Percentiles rank a stretch among this genome's conserved stretches.
phyloP scores from a whole-genome alignment of 805 yeast genomes.

The Zygoascus biomembranicola region DNA sequence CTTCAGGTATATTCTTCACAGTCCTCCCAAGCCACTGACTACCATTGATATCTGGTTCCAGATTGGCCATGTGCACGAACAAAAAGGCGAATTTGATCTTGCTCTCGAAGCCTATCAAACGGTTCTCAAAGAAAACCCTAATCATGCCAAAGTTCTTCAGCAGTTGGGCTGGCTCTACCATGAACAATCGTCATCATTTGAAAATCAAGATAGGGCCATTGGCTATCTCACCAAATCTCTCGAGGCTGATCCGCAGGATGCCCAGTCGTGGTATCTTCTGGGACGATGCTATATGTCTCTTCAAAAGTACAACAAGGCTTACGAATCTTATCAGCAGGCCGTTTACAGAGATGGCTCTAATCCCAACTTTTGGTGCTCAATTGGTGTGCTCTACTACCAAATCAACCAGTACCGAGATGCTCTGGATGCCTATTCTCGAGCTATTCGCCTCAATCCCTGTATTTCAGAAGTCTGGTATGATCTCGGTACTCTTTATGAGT shows the following conservation, averaged over 20 bases:
- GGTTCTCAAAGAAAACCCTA: conserved; percentile 80
- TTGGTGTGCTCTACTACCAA: conserved; percentile 93
- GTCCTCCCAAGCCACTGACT: conserved; percentile 93
- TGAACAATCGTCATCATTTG: conserved; percentile 53
- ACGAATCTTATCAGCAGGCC: conserved; percentile 97
- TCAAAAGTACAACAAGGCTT: conserved; percentile 91
- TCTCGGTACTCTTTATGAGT: conserved; percentile 91
- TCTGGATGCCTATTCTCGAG: conserved; percentile 93
- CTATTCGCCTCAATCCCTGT: conserved; percentile 91
- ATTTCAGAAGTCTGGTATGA: conserved; percentile 98
- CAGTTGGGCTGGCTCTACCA: conserved; percentile 94
- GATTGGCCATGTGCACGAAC: conserved; percentile 92
- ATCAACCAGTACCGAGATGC: conserved; percentile 96
- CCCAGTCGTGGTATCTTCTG: conserved; percentile 94
- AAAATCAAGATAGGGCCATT: conserved; percentile 77
- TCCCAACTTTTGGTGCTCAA: conserved; percentile 96
- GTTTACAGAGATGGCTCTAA: conserved; percentile 94
- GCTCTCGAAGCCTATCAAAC: conserved; percentile 95
- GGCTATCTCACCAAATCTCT: conserved; percentile 76
- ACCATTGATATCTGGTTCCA: conserved; percentile 99
- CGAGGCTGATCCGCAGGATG: conserved; percentile 83
- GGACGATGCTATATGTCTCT: conserved; percentile 97
- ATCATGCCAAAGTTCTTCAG: conserved; percentile 92
- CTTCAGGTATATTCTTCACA: conserved; percentile 80
- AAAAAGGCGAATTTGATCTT: conserved; percentile 80